Evolutionary conservation across 2,329 filamentous ascomycete genomes (phyloP).

Genomic region (Metarhizium humberi): DNA sequence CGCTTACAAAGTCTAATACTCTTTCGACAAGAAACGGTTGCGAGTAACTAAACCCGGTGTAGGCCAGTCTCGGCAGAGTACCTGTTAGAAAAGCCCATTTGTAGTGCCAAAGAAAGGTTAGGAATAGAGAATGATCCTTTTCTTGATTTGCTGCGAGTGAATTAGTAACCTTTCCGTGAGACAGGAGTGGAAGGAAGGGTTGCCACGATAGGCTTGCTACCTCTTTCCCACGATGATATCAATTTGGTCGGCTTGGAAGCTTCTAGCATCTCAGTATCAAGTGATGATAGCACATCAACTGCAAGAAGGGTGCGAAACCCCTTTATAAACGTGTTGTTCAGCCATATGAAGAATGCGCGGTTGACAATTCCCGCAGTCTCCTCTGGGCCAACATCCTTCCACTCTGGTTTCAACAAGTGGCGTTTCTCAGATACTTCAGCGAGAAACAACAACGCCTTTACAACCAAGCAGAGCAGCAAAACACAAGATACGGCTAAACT

Average conservation of each 20-base stretch:
- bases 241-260: background rate
- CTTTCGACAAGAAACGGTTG: constrained; percentile 33
- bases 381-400: background rate
- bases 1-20: constrained; percentile 21
- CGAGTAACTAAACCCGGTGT: constrained; percentile 28
- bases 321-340: constrained; percentile 15
- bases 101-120: constrained; percentile 15
- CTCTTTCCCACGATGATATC: background rate
- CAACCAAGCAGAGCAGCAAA: constrained; percentile 10
- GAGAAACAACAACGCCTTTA: constrained; percentile 24
- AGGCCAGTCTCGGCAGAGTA: constrained; percentile 24
- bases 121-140: constrained; percentile 14
- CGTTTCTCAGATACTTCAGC: constrained; percentile 22
- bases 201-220: background rate
- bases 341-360: constrained; percentile 18
- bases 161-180: background rate
- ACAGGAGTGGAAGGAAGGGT: too few relatives aligned
- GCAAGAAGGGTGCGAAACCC: constrained; percentile 23
- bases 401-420: background rate
- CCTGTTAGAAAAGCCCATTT: constrained; percentile 18
- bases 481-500: constrained; percentile 20
- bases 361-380: constrained; percentile 17
- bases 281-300: constrained; percentile 8
- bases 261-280: constrained; percentile 20
- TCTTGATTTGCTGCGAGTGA: constrained; percentile 8